Conservation (phyloP, 345 rosid species). For the Camelina laxa region DNA sequence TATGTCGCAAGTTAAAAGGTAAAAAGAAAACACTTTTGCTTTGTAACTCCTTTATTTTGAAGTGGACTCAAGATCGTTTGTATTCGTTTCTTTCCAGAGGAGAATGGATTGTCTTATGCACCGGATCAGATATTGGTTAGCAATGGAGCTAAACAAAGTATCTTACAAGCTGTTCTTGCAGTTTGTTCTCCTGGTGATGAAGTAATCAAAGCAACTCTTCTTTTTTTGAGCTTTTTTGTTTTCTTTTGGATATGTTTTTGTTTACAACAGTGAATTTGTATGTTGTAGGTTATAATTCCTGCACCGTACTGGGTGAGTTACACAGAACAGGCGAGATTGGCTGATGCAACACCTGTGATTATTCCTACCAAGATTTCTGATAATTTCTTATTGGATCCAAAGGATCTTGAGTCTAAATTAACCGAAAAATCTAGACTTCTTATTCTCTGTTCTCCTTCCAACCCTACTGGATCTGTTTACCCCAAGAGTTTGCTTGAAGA, state of each 20-base stretch:
- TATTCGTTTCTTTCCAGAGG: constrained; percentile 55
- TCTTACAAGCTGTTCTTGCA: constrained; percentile 81
- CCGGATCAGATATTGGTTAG: constrained; percentile 92
- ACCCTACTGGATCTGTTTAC: constrained; percentile 99
- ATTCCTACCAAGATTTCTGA: constrained; percentile 84
- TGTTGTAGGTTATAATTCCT: constrained; percentile 84
- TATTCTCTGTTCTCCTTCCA: constrained; percentile 93
- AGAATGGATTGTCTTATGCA: constrained; percentile 78
- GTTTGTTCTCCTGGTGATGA: constrained; percentile 98
- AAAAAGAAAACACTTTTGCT: constrained; percentile 15
- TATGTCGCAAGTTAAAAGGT: constrained; percentile 88
- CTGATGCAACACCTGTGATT: constrained; percentile 92
- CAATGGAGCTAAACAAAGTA: constrained; percentile 94
- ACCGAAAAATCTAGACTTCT: constrained; percentile 87
- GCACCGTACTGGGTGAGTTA: constrained; percentile 99
- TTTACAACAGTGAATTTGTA: not conserved
- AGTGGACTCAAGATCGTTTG: not conserved
- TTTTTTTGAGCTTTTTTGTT: not conserved
- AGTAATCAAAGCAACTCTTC: constrained; percentile 46
- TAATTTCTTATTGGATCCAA: constrained; percentile 86
- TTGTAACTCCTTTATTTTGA: not conserved
- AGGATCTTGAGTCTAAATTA: constrained; percentile 69
- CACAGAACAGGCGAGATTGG: constrained; percentile 93
- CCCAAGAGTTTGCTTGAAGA: constrained; percentile 87
- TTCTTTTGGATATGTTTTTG: not conserved